Conservation (phyloP, 2,329 filamentous ascomycete genomes). For the Xylariaceae sp. region DNA sequence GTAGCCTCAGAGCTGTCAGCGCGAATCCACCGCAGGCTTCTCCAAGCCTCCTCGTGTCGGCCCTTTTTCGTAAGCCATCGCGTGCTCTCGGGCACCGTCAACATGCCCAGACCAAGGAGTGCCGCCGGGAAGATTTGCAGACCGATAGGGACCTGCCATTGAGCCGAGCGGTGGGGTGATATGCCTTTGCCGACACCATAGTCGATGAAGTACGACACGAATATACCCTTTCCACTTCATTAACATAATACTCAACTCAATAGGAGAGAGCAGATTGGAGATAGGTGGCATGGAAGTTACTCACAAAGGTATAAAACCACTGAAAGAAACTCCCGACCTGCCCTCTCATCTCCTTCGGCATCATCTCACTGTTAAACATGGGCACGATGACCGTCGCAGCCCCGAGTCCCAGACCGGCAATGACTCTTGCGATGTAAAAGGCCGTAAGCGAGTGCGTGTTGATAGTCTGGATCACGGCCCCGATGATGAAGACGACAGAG, state of each 20-base stretch:
- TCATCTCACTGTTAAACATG: conserved; percentile 38
- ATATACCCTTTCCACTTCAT: conserved; percentile 35
- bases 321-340: conserved; percentile 47
- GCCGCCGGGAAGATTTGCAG: conserved; percentile 44
- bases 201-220: conserved; percentile 49
- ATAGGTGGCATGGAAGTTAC: neutral
- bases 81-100: conserved; percentile 44
- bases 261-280: neutral
- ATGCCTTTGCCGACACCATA: conserved; percentile 39
- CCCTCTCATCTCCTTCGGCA: conserved; percentile 40
- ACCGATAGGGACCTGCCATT: conserved; percentile 53
- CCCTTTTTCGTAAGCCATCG: conserved; percentile 45
- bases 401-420: conserved; percentile 31
- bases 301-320: conserved; percentile 38
- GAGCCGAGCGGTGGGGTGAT: conserved; percentile 30
- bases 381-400: conserved; percentile 35
- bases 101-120: conserved; percentile 43
- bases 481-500: conserved; percentile 39
- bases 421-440: conserved; percentile 31
- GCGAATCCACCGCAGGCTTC: conserved; percentile 47
- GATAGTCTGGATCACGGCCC: conserved; percentile 39
- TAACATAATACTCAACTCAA: neutral
- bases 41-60: conserved; percentile 40
- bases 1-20: conserved; percentile 35
- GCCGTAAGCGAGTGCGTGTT: conserved; percentile 36